These are phyloP conservation scores for Paxillus rubicundulus DNA, from an alignment of 768 basidiomycete genomes.

Conservation along the genomic window DNA sequence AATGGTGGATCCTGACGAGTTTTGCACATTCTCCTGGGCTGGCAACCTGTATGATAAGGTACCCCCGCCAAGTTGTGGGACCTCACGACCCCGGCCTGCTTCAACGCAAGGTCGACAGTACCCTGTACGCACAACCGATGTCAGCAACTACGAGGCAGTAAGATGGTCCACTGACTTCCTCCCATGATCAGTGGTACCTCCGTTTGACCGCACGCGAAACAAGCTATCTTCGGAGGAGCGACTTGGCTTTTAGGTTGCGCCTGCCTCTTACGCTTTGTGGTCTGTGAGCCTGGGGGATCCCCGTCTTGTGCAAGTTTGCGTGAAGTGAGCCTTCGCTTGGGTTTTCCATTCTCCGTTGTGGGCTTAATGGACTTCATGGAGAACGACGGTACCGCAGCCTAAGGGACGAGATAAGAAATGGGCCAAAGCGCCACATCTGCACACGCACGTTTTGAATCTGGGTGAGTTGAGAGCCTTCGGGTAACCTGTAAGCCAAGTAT, in stretches of 20 bases:
- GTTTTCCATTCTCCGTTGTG: slow-evolving; percentile 35
- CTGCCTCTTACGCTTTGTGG: slow-evolving; percentile 43
- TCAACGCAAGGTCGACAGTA: slow-evolving; percentile 70
- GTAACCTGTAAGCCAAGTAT: slow-evolving; percentile 57
- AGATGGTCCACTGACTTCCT: slow-evolving; percentile 52
- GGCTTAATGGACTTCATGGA: slow-evolving; percentile 60
- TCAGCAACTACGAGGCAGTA: neutral
- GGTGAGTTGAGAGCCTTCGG: slow-evolving; percentile 52
- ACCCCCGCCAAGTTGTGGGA: slow-evolving; percentile 19
- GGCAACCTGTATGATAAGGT: slow-evolving; percentile 1
- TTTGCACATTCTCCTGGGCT: slow-evolving; percentile 2
- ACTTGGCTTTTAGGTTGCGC: slow-evolving; percentile 32
- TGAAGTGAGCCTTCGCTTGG: slow-evolving; percentile 35
- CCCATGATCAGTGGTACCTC: slow-evolving; percentile 77
- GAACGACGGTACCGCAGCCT: slow-evolving; percentile 49
- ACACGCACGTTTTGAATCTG: slow-evolving; percentile 58
- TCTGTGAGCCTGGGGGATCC: slow-evolving; percentile 11
- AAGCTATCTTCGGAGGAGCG: slow-evolving; percentile 48
- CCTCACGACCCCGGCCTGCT: slow-evolving; percentile 42
- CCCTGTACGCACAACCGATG: slow-evolving; percentile 36
- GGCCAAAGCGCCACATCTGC: neutral
- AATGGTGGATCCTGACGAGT: slow-evolving; percentile 1
- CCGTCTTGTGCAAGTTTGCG: slow-evolving; percentile 31
- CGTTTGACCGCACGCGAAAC: slow-evolving; percentile 57
- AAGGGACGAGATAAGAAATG: neutral